Percentiles rank a stretch among this genome's conserved stretches.
These are phyloP conservation scores for Phytophthora niederhauseri DNA, from an alignment of 352 stramenopile genomes.

Conservation along the genomic window DNA sequence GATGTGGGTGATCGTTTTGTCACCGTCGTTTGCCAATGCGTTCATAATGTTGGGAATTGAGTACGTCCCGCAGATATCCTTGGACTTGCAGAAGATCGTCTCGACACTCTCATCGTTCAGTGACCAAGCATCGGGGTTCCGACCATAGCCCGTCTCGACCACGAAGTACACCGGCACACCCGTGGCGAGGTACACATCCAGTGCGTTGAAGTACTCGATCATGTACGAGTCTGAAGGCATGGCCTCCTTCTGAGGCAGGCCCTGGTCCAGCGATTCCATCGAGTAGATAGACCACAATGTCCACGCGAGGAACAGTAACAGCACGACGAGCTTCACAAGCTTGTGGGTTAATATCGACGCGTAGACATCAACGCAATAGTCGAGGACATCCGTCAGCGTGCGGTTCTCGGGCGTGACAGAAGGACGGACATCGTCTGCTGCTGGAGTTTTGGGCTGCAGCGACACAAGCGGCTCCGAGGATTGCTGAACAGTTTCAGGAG, in stretches of 20 bases:
- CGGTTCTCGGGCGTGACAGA: conserved; percentile 21
- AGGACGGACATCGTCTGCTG: conserved; percentile 17
- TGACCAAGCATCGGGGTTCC: conserved; percentile 58
- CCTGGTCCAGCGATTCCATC: conserved; percentile 57
- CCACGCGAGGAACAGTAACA: conserved; percentile 52
- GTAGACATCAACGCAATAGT: conserved; percentile 55
- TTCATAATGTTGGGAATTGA: conserved; percentile 69
- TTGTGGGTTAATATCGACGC: conserved; percentile 49
- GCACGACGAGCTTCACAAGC: conserved; percentile 56
- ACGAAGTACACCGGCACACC: conserved; percentile 70
- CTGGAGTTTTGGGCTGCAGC: conserved; percentile 39
- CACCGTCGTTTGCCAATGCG: conserved; percentile 51
- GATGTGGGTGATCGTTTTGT: conserved; percentile 54
- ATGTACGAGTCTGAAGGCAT: conserved; percentile 75
- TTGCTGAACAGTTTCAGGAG: conserved; percentile 22
- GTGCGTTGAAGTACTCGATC: conserved; percentile 65
- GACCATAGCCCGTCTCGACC: conserved; percentile 56
- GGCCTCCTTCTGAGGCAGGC: conserved; percentile 60
- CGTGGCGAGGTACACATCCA: conserved; percentile 64
- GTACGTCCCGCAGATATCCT: conserved; percentile 57
- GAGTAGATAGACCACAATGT: conserved; percentile 63
- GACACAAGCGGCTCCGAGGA: conserved; percentile 31
- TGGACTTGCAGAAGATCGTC: conserved; percentile 67
- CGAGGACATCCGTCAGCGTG: conserved; percentile 35
- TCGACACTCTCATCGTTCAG: conserved; percentile 50